These are phyloP conservation scores for Fusarium bulbicola DNA, from an alignment of 2,329 filamentous ascomycete species.

Conservation along the genomic window DNA sequence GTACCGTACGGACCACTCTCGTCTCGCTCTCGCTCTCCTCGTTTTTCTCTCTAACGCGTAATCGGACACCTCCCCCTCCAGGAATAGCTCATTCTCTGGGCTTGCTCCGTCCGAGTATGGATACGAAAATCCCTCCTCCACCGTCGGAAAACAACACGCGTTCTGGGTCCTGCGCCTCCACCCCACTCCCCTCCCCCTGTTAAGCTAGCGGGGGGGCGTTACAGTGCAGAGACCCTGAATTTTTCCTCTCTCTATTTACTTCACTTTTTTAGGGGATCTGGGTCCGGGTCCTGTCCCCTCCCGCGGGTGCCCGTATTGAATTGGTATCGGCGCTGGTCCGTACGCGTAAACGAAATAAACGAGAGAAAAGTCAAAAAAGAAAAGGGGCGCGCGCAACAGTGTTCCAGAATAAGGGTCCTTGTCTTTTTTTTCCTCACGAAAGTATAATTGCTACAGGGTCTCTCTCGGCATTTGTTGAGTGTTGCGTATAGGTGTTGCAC, in stretches of 20 bases:
- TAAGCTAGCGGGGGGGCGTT: neutral
- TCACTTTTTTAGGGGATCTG: neutral
- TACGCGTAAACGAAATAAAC: neutral
- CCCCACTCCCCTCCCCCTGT: neutral
- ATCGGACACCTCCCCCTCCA: slow-evolving; percentile 11
- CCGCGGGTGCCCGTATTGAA: neutral
- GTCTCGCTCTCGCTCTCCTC: neutral
- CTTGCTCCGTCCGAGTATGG: neutral
- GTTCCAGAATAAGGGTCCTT: neutral
- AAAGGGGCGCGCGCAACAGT: neutral
- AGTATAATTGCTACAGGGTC: neutral
- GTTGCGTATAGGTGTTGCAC: neutral
- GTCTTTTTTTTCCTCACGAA: neutral
- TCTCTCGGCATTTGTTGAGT: neutral
- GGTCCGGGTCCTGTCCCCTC: neutral
- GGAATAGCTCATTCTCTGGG: neutral
- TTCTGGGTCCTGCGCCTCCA: neutral
- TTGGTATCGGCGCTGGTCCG: neutral
- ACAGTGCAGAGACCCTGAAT: slow-evolving; percentile 13
- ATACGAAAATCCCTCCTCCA: slow-evolving; percentile 23
- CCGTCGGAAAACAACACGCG: slow-evolving; percentile 10
- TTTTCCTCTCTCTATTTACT: neutral
- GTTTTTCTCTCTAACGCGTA: slow-evolving; percentile 2
- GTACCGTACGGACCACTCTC: neutral
- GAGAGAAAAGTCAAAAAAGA: neutral